Evolutionary conservation across 257 asterid species (phyloP), one percentile per base, ranked within the genome.

Genomic region (Hygrophila difformis): DNA sequence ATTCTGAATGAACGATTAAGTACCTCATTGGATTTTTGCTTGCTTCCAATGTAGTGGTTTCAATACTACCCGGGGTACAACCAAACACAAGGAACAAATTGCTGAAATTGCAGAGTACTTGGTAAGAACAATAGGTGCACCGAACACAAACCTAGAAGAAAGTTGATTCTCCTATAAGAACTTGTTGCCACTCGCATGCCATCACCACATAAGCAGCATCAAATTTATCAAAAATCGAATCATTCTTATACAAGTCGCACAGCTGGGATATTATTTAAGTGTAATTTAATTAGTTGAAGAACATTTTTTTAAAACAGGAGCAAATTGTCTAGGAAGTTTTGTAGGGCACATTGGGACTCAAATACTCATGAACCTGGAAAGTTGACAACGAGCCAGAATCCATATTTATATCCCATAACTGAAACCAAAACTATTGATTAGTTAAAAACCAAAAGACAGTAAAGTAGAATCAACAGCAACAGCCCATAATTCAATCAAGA

Each of bases 91-190:
- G 91, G 64, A 82, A 82, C 48, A 79, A 64, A 64, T 82, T 79
- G 78, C 94, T 82, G 79, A 53, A 67, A 62, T 13, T 26, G 15
- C 12, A 44, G 41, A 40, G 41, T 22, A 18, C 26, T 58, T 41
- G 10, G 24, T 56, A 36, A 50, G 26, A 42, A 26, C 4, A 45
- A 35, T 21, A 35, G 33, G 19, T 26, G 18, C 20, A 19, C 8
- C 12, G 50, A 55, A 39, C 37, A 49, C 31, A 48, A 47, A 23
- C 21, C 21, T 35, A 18, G 33, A 46, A 3, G 59, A 42, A 62
- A 80, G n/a, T n/a, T n/a, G n/a, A n/a, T n/a, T n/a, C n/a, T n/a
- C 98, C 96, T 89, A 74, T 89, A 89, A 65, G 98, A 89, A 74
- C 98, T 96, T 71, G 98, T 89, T 49, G 98, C 93, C 26, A 85